Base-by-base conservation (phyloP, 441 rosid species). In the Eutrema salsugineum region DNA sequence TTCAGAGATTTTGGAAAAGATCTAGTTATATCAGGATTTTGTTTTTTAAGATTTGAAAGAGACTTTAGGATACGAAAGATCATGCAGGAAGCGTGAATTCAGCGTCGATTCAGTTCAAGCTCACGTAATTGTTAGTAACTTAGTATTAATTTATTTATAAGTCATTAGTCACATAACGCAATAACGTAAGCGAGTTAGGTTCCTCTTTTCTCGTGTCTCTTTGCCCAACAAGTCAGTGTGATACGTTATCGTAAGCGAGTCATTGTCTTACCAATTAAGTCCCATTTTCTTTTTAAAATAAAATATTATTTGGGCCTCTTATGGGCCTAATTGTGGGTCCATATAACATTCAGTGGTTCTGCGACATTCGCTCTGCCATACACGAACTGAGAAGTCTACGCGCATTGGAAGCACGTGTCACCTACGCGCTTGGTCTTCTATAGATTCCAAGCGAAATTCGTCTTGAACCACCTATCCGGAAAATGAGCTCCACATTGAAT, bases 71-170 rank as follows among this genome's bases (percentile, higher is more conserved):
- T 64, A 38, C 53, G 51, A 54, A 54, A 61, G 44, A 53, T 76
- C 67, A 76, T 76, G 74, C 70, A 68, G 11, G 57, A 54, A 75
- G 57, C 56, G 70, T 75, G 62, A 53, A 40, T 24, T 8, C n/a
- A 44, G 44, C 46, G 76, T 72, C 40, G 70, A 19, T 66, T 50
- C 42, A 36, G 27, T 28, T 44, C 43, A 11, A 46, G 28, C 27
- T 69, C 42, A n/a, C n/a, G n/a, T n/a, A n/a, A n/a, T n/a, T n/a
- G n/a, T n/a, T n/a, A n/a, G 24, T 61, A 11, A 14, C 3, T 65
- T 12, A n/a, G n/a, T 30, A 30, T 62, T 19, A 11, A 42, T 65
- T 19, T 24, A 47, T 51, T 47, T 17, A 43, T 19, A 20, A 20
- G 63, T 50, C 28, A 16, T 53, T 46, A 55, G 59, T 54, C 51